Base-by-base conservation (phyloP, 352 stramenopile species). In the Globisporangium radiosum region DNA sequence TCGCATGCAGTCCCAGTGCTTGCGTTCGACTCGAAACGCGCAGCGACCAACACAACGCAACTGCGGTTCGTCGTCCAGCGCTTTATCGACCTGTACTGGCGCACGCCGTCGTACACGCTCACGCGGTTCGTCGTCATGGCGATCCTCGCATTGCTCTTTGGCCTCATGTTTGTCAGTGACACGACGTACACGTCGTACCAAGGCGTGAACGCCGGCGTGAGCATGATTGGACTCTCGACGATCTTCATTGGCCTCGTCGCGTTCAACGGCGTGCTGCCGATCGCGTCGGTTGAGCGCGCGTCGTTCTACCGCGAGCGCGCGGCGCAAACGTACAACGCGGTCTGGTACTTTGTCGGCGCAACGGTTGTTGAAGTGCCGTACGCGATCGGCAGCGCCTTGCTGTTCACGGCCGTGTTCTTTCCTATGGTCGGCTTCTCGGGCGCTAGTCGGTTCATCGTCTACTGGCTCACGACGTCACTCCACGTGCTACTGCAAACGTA, bases 61-160 rank as follows among this genome's bases (percentile, higher is more conserved):
- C 49, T 78, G 61, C 59, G 59, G 75, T 63, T 68, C 39, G 54
- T 81, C 50, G 48, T 81, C 5, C 7, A 50, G n/a, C 63, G 72
- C 5, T 81, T 81, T 50, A 69, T 75, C 86, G 74, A 66, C 58
- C 82, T 90, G 60, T 94, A 97, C 66, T 96, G 78, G 78, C 74
- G 89, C 13, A 91, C 76, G 17, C 88, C 88, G 25, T 73, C 73
- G 58, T 97, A 97, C 68, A 96, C 93, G 65, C 54, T 88, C 14
- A 78, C 80, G 9, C 76, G 87, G 4, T 71, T 93, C 11, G 65
- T 75, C 0, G 69, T 83, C 17, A 37, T 75, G 5, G 43, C 78
- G 9, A 57, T 73, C 5, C 36, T 83, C 7, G 64, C 59, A 17
- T n/a, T 76, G 37, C 47, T 73, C 0, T 75, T 77, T 39, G 81